phyloP scores from a whole-genome alignment of 805 yeast genomes.

The Candida ulmi region DNA sequence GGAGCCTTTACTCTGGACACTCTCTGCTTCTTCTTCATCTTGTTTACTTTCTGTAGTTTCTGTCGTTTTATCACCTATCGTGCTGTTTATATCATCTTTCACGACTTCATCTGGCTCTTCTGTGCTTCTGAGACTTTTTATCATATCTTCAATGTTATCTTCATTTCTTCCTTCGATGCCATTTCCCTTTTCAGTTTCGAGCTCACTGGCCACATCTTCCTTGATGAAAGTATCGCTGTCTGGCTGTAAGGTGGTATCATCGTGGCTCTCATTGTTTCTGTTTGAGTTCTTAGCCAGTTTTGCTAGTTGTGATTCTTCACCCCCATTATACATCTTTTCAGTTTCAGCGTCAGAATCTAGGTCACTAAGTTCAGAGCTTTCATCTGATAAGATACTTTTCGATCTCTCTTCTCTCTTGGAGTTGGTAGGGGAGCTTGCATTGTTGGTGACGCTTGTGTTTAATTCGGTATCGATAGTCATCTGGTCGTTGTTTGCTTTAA shows the following conservation, averaged over 20 bases:
- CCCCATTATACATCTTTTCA: conserved; percentile 63
- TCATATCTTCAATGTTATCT: conserved; percentile 18
- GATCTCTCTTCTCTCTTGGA: conserved; percentile 1
- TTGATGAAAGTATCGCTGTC: conserved; percentile 19
- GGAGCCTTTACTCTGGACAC: too few relatives aligned
- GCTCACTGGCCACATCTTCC: conserved; percentile 19
- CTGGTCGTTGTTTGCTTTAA: conserved; percentile 5
- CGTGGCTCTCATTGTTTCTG: conserved; percentile 9
- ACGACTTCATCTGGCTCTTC: conserved; percentile 8
- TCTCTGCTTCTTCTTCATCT: background rate
- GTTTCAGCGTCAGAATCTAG: conserved; percentile 87
- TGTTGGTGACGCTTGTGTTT: conserved; percentile 1
- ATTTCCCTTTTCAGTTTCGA: conserved; percentile 16
- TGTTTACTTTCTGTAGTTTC: background rate
- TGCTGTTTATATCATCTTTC: conserved; percentile 4
- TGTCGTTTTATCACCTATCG: background rate
- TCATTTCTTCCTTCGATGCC: conserved; percentile 16
- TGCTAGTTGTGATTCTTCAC: conserved; percentile 33
- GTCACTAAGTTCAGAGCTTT: conserved; percentile 46
- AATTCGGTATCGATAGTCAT: conserved; percentile 4
- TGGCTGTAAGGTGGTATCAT: conserved; percentile 10
- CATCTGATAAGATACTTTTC: conserved; percentile 20
- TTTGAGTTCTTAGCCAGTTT: conserved; percentile 29
- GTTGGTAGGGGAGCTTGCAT: background rate
- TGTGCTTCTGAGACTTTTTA: conserved; percentile 12